phyloP scores from a whole-genome alignment of 306 rosid genomes.

The Malus fusca region DNA sequence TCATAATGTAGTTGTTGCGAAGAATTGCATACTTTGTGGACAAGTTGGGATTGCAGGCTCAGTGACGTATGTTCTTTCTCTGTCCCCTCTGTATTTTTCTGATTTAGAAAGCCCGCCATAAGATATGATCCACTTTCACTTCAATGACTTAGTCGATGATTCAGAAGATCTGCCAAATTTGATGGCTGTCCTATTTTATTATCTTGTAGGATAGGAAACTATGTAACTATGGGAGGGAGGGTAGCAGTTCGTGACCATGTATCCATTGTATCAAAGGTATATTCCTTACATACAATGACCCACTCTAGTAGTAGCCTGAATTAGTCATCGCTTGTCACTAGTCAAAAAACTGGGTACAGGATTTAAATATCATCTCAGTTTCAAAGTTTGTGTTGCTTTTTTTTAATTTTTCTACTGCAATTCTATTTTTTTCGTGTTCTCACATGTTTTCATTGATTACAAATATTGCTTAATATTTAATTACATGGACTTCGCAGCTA shows the following conservation, averaged over 20 bases:
- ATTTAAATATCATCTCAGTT: background rate
- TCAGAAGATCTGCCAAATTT: constrained; percentile 6
- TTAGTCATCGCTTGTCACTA: background rate
- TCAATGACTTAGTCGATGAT: constrained; percentile 7
- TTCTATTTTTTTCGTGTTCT: background rate
- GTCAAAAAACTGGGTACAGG: background rate
- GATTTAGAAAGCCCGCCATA: background rate
- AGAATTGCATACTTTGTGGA: constrained; percentile 84
- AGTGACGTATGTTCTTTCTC: constrained; percentile 48
- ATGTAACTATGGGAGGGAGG: constrained; percentile 86
- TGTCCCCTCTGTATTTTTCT: background rate
- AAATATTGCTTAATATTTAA: background rate
- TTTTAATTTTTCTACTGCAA: background rate
- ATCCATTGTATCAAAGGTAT: constrained; percentile 67
- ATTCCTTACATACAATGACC: constrained; percentile 1
- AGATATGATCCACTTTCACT: background rate
- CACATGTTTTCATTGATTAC: background rate
- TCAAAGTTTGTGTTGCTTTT: background rate
- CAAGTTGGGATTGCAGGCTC: constrained; percentile 98
- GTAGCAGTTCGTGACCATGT: constrained; percentile 90
- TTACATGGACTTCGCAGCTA: constrained; percentile 36
- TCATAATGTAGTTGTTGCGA: constrained; percentile 81
- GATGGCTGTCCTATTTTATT: constrained; percentile 10
- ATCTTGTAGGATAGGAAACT: constrained; percentile 67
- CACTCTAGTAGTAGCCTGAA: constrained; percentile 2